These are phyloP conservation scores for Cryptococcus jaspeensis DNA, from an alignment of 1,284 basidiomycete species.

Conservation along the genomic window DNA sequence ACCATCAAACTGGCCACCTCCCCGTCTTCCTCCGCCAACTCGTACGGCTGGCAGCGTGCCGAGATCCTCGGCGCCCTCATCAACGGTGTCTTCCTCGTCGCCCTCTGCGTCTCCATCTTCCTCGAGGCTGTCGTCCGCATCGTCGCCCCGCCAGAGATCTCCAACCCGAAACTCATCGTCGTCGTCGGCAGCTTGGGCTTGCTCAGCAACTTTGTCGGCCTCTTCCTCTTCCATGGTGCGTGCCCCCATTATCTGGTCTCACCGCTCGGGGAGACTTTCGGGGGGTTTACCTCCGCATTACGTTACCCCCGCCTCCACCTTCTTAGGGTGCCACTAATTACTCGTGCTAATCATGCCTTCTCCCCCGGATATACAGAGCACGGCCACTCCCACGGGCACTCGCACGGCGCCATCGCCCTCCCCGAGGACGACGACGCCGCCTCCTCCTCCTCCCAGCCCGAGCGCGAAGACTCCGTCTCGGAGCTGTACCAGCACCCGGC, in stretches of 20 bases:
- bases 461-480: slow-evolving; percentile 40
- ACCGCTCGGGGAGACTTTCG: no score
- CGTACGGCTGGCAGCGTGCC: slow-evolving; percentile 85
- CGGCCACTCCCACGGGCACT: slow-evolving; percentile 59
- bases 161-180: slow-evolving; percentile 81
- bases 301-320: not conserved
- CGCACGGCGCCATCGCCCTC: slow-evolving; percentile 28
- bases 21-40: slow-evolving; percentile 41
- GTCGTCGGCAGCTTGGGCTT: slow-evolving; percentile 88
- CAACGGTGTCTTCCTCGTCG: slow-evolving; percentile 94
- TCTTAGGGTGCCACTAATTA: not conserved
- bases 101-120: slow-evolving; percentile 93
- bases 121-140: slow-evolving; percentile 91
- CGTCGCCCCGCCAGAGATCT: slow-evolving; percentile 82
- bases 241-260: no score
- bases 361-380: slow-evolving; percentile 65
- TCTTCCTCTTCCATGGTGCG: slow-evolving; percentile 93
- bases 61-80: slow-evolving; percentile 93
- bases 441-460: slow-evolving; percentile 23
- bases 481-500: slow-evolving; percentile 67
- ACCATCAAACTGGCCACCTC: slow-evolving; percentile 76
- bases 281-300: not conserved
- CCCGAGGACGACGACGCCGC: slow-evolving; percentile 18
- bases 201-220: slow-evolving; percentile 85
- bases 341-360: not conserved